A percentile compares a stretch with the other conserved stretches of the same genome.
Conservation (phyloP, 106 monocot genomes). For the Platanthera zijinensis region DNA sequence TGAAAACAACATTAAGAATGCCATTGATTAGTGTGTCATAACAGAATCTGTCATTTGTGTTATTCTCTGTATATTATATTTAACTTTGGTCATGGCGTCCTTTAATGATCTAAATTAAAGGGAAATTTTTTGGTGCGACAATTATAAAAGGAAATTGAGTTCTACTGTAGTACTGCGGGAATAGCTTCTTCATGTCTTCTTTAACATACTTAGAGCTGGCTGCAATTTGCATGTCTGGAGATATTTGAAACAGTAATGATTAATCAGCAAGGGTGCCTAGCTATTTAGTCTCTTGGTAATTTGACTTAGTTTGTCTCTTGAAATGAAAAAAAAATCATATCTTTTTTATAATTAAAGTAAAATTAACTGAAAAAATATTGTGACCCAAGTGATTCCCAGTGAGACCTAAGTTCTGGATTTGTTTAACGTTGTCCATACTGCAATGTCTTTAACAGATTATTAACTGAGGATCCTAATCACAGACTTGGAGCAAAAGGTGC, state of each 20-base stretch:
- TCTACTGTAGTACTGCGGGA: neutral
- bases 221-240: too few species aligned
- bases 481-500: conserved; percentile 95
- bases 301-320: neutral
- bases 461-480: conserved; percentile 94
- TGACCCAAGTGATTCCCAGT: neutral
- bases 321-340: neutral
- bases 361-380: neutral
- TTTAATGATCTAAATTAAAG: neutral
- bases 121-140: neutral
- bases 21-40: neutral
- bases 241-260: neutral
- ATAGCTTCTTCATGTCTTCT: too few species aligned
- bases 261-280: neutral
- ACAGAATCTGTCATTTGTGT: neutral
- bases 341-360: neutral
- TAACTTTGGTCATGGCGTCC: neutral
- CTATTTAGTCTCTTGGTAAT: neutral
- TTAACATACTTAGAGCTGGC: too few species aligned
- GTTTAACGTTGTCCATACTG: neutral
- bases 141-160: neutral
- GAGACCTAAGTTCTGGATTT: neutral
- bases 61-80: neutral
- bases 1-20: neutral
- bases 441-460: conserved; percentile 42